A percentile compares a stretch with the other conserved stretches of the same genome.
Conservation (phyloP, 1,139 yeast species). For the Taiozyma onychis region DNA sequence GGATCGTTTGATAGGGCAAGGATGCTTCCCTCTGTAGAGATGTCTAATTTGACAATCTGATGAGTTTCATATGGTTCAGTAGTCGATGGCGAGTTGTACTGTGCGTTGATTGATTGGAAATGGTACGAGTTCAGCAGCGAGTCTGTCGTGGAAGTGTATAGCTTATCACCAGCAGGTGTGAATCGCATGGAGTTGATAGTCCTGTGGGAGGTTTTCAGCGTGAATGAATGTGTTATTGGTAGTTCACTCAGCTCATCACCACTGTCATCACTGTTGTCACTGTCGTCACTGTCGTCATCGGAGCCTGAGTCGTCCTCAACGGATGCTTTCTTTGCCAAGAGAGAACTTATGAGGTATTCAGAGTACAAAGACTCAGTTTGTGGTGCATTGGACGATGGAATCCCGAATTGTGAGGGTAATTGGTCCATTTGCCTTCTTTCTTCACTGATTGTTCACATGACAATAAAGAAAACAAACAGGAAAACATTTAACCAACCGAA, state of each 20-base stretch:
- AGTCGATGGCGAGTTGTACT: slow-evolving; percentile 5
- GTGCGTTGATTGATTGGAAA: slow-evolving; percentile 13
- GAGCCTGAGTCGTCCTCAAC: not conserved
- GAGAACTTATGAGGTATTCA: not conserved
- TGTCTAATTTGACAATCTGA: slow-evolving; percentile 4
- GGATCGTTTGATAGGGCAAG: slow-evolving; percentile 7
- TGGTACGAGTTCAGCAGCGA: slow-evolving; percentile 9
- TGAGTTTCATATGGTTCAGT: slow-evolving; percentile 12
- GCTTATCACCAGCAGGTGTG: slow-evolving; percentile 6
- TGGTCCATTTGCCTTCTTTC: slow-evolving; percentile 4
- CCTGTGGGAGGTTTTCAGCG: slow-evolving; percentile 2
- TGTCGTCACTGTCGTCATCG: not conserved
- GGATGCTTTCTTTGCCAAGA: not conserved
- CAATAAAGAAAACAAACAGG: not conserved
- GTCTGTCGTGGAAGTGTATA: slow-evolving; percentile 6
- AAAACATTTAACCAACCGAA: not conserved
- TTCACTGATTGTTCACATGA: no score
- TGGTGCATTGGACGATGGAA: not conserved
- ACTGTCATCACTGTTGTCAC: slow-evolving; percentile 1
- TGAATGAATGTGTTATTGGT: slow-evolving; percentile 20
- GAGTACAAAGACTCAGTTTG: not conserved
- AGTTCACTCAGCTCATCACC: slow-evolving; percentile 14
- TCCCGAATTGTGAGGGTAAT: slow-evolving; percentile 3
- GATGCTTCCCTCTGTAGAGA: slow-evolving; percentile 3
- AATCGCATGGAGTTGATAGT: slow-evolving; percentile 6